Evolutionary conservation across 352 stramenopile species (phyloP).

Genomic region (Globisporangium viniferum): DNA sequence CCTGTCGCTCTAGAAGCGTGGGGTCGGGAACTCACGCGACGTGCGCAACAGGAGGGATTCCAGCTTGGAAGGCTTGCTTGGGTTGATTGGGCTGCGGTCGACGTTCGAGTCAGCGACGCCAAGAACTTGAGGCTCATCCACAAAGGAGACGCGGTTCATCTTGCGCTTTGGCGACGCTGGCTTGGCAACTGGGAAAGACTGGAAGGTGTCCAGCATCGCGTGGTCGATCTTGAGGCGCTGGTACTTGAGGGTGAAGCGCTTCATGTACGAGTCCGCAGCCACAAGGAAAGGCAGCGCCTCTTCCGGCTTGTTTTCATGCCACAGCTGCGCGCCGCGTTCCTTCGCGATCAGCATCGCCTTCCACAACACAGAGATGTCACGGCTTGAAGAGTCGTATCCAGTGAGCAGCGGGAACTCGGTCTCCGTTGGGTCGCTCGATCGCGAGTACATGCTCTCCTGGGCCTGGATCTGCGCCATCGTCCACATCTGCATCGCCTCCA

Average conservation of each 20-base stretch:
- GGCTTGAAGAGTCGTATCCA: slow-evolving; percentile 60
- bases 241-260: slow-evolving; percentile 86
- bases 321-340: slow-evolving; percentile 75
- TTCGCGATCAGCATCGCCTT: slow-evolving; percentile 79
- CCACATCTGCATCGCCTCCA: slow-evolving; percentile 70
- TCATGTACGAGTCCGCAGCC: slow-evolving; percentile 85
- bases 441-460: slow-evolving; percentile 42
- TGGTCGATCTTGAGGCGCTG: slow-evolving; percentile 84
- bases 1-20: slow-evolving; percentile 47
- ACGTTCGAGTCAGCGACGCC: slow-evolving; percentile 70
- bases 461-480: slow-evolving; percentile 72
- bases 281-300: slow-evolving; percentile 77
- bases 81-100: slow-evolving; percentile 71
- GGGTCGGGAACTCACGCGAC: slow-evolving; percentile 78
- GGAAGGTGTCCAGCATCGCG: slow-evolving; percentile 71
- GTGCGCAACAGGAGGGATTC: slow-evolving; percentile 81
- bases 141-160: slow-evolving; percentile 61
- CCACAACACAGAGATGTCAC: slow-evolving; percentile 76
- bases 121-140: slow-evolving; percentile 54
- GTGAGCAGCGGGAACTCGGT: slow-evolving; percentile 62
- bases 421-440: slow-evolving; percentile 33
- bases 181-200: slow-evolving; percentile 18
- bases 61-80: slow-evolving; percentile 76
- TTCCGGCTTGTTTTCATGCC: slow-evolving; percentile 85
- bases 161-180: slow-evolving; percentile 24